Evolutionary conservation across 2,329 filamentous ascomycete species (phyloP), one percentile per base, ranked within the genome.

Genomic region (Ceratocystis harringtonii): DNA sequence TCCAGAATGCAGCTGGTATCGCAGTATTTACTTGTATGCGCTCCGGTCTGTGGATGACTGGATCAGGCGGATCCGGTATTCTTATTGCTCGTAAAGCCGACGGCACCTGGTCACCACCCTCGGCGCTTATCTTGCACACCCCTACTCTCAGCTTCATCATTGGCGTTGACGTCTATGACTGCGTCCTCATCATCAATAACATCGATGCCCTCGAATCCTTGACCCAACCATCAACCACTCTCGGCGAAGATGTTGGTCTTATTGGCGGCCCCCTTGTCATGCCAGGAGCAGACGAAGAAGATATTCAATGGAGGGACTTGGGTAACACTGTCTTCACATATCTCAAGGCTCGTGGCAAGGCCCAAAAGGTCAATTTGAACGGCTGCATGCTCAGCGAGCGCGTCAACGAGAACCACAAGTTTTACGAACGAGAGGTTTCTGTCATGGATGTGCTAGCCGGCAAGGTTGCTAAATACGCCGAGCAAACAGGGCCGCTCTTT

Each of bases 1-100:
- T 97, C 70, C 84, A 89, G 72, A 89, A 94, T 76, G 91, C 92
- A 32, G 90, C 92, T 70, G 92, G 90, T 10, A 81, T 97, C 66
- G 92, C 90, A 65, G 89, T 97, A 70, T 96, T 96, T 77, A 96
- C 92, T 0, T 95, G 90, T 36, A 95, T 96, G 90, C 86, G 92
- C 67, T 92, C 90, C 15, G 92, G 92, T 12, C 78, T 96, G 41
- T 96, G 92, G 89, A 81, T 95, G 70, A 92, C 89, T 58, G 92
- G 92, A 58, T 92, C 91, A 17, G 92, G 92, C 32, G 92, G 92
- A 48, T 92, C 90, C 66, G 92, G 92, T 62, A 83, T 97, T 48
- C 80, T 97, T 48, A 84, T 96, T 67, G 92, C 87, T 19, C 84
- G 90, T 70, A 88, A 89, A 71, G 86, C 88, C 28, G 91, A 95